These are phyloP conservation scores for Plasmodium berghei DNA, from an alignment of 169 alveolate species.

Conservation along the genomic window DNA sequence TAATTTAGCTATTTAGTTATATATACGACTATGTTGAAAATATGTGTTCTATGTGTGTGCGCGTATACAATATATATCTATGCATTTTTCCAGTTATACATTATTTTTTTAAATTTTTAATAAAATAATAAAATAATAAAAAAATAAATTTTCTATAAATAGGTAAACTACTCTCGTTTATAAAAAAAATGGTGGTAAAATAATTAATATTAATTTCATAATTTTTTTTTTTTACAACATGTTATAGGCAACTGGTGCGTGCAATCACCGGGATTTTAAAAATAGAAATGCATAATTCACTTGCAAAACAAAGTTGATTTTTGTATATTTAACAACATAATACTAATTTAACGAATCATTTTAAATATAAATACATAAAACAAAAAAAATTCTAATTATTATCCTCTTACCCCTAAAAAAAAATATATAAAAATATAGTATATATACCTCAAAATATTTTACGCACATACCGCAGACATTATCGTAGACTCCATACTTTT, in stretches of 20 bases:
- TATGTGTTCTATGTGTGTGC: too few species aligned
- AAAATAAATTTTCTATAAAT: too few species aligned
- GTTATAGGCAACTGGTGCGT: slow-evolving; percentile 73
- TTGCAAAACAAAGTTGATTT: neutral
- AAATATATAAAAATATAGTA: too few species aligned
- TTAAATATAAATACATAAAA: slow-evolving; percentile 14
- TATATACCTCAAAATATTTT: neutral
- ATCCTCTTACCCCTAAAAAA: too few species aligned
- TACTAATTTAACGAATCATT: neutral
- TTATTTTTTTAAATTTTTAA: too few species aligned
- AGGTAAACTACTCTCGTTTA: too few species aligned
- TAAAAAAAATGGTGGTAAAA: neutral
- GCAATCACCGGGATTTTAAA: slow-evolving; percentile 52
- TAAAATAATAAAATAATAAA: too few species aligned
- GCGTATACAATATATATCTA: too few species aligned
- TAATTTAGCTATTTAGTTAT: too few species aligned
- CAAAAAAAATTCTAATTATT: slow-evolving; percentile 24
- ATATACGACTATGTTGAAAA: too few species aligned
- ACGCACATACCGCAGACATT: neutral
- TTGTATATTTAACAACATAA: too few species aligned
- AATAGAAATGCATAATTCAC: slow-evolving; percentile 43
- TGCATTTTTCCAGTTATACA: too few species aligned
- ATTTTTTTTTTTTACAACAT: slow-evolving; percentile 12
- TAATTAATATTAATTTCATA: neutral
- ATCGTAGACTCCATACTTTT: slow-evolving; percentile 1